These are phyloP conservation scores for Hypholoma sublateritium DNA, from an alignment of 768 basidiomycete species.

Conservation along the genomic window DNA sequence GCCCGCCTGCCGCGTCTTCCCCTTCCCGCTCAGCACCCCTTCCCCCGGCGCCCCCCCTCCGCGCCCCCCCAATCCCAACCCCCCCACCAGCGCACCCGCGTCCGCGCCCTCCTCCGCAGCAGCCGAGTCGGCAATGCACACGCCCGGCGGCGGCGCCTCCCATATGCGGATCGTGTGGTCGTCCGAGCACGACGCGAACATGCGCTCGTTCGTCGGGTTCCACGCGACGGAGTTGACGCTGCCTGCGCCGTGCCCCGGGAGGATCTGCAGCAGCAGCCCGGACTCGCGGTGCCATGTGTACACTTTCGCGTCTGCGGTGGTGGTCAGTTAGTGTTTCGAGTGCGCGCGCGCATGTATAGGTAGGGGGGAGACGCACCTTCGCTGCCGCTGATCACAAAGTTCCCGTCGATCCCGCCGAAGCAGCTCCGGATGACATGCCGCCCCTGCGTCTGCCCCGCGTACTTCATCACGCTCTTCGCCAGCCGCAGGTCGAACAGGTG, in stretches of 20 bases:
- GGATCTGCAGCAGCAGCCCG: constrained; percentile 79
- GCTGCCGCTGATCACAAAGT: constrained; percentile 91
- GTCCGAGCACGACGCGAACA: constrained; percentile 98
- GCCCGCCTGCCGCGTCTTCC: constrained; percentile 54
- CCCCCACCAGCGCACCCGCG: neutral
- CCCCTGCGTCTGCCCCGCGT: constrained; percentile 82
- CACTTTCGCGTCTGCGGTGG: constrained; percentile 77
- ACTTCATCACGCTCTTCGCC: constrained; percentile 72
- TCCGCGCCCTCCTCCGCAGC: constrained; percentile 3
- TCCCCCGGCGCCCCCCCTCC: constrained; percentile 21
- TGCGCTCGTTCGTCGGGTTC: constrained; percentile 85
- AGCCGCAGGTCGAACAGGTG: constrained; percentile 82
- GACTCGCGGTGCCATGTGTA: constrained; percentile 96
- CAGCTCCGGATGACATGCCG: constrained; percentile 88
- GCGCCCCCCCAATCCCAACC: neutral
- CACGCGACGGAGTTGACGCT: constrained; percentile 96
- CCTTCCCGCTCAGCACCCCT: constrained; percentile 62
- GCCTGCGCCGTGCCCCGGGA: constrained; percentile 84
- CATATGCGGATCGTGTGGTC: constrained; percentile 90
- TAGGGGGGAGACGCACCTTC: constrained; percentile 64
- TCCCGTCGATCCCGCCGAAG: constrained; percentile 88
- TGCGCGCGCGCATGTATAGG: neutral
- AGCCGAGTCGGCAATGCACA: constrained; percentile 13
- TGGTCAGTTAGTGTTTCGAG: constrained; percentile 1
- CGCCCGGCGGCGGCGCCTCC: constrained; percentile 51